Evolutionary conservation across 2,329 filamentous ascomycete genomes (phyloP), one percentile per base, ranked within the genome.

Genomic region (Trichoderma koningii): DNA sequence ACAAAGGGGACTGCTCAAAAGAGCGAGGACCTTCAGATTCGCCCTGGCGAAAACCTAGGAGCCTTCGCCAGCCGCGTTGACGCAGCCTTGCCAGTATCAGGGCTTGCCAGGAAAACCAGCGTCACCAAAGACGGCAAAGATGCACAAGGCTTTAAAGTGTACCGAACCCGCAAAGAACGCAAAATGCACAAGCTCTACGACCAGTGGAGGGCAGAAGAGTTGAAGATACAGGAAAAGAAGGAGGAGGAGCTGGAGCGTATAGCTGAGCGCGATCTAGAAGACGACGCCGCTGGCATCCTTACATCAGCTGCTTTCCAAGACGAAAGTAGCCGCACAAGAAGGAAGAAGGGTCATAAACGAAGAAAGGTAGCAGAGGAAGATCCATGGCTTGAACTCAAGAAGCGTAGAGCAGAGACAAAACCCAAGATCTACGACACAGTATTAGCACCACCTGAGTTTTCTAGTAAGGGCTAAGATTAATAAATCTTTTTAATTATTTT

Each of bases 41-140:
- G 87, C 17, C 93, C 93, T 0, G 92, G 92, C 59, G 95, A 99
- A 76, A 86, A 87, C 59, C 80, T 98, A 73, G 87, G 89, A 5
- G 90, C 96, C 60, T 99, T 96, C 74, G 81, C 88, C 7, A 86
- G 88, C 12, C 87, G 93, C 34, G 95, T 99, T 7, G 89, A 98
- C 73, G 90, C 91, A 55, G 88, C 91, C 0, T 81, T 98, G 7
- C 94, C 94, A 0, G 79, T 99, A 0, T 81, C 87, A 7, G 88
- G 89, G 0, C 81, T 97, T 9, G 81, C 86, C 64, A 87, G 82
- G 68, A 89, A 88, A 71, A 84, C 82, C 0, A 55, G 34, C 19
- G 70, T 71, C 17, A 77, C 82, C 9, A 87, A 83, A 69, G 79
- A 82, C 47, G 87, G 85, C 60, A 88, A 86, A 69, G 88, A 89